phyloP scores from a whole-genome alignment of 257 asterid species.

The Solanum etuberosum region DNA sequence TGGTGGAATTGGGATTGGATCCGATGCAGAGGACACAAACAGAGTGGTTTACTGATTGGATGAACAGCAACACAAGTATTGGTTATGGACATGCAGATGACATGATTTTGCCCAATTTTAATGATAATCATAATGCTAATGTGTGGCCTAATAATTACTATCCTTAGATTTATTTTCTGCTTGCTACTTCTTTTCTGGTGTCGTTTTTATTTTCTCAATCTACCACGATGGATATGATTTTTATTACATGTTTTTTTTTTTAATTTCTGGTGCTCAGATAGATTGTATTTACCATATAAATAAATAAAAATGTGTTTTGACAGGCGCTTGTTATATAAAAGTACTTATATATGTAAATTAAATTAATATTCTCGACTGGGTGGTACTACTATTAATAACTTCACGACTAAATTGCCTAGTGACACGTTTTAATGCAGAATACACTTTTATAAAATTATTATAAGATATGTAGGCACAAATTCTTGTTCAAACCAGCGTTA shows the following conservation, averaged over 20 bases:
- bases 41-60: slow-evolving; percentile 40
- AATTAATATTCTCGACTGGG: not conserved
- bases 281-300: no score
- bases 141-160: slow-evolving; percentile 13
- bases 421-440: not conserved
- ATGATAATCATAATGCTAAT: not conserved
- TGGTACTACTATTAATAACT: not conserved
- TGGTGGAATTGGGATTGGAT: not conserved
- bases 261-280: no score
- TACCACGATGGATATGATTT: not conserved
- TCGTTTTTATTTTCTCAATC: not conserved
- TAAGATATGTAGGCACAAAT: not conserved
- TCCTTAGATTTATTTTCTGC: slow-evolving; percentile 9
- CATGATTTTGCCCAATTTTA: not conserved
- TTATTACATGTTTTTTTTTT: not conserved
- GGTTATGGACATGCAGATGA: slow-evolving; percentile 8
- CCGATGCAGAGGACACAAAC: slow-evolving; percentile 26
- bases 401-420: not conserved
- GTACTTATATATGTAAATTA: not conserved
- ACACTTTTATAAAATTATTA: not conserved
- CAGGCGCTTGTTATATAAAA: not conserved
- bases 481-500: not conserved
- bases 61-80: slow-evolving; percentile 7
- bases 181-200: not conserved
- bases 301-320: no score